Base-by-base conservation (phyloP, 306 rosid genomes). In the Prunus mongolica region DNA sequence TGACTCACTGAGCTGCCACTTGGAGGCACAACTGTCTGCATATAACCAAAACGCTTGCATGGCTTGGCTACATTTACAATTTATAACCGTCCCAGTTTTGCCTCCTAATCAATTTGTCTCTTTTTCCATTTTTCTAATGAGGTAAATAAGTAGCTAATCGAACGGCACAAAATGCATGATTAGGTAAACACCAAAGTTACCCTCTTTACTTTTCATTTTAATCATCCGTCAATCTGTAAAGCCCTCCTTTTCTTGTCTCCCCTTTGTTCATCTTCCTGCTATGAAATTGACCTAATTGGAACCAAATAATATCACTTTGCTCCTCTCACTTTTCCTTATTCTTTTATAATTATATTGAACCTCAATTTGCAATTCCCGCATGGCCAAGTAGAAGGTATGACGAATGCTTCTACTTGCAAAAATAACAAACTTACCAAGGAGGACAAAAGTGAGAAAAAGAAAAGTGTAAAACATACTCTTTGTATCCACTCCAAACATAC, bases 31-130 rank as follows among this genome's bases (percentile, higher is more conserved):
- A 28, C 19, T 34, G 25, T 10, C 14, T 64, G 69, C 49, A 32
- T 64, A 41, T 28, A 64, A 18, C 69, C 50, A 65, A 65, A 65
- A 65, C 50, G 69, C 50, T 32, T 19, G 69, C 69, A 65, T 65
- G 25, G 24, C 12, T 65, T 38, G 9, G 44, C 44, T 38, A 65
- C 69, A 9, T 65, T 16, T 65, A 44, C 69, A 2, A 5, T 34
- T 38, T 13, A 19, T 34, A 19, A 32, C 69, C 49, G 49, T 32
- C 25, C 27, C 50, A 3, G 6, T 65, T 63, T 65, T 65, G 24
- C 45, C 30, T 62, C 45, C 5, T 16, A 18, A 9, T 65, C 16
- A 34, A 4, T 65, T 32, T 64, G 50, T 65, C 24, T 11, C 24
- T 10, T 18, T 1, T 18, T 34, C 5, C 15, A 11, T 18, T 38